Base-by-base conservation (phyloP, 2,329 filamentous ascomycete genomes). In the Mariannaea sp. region DNA sequence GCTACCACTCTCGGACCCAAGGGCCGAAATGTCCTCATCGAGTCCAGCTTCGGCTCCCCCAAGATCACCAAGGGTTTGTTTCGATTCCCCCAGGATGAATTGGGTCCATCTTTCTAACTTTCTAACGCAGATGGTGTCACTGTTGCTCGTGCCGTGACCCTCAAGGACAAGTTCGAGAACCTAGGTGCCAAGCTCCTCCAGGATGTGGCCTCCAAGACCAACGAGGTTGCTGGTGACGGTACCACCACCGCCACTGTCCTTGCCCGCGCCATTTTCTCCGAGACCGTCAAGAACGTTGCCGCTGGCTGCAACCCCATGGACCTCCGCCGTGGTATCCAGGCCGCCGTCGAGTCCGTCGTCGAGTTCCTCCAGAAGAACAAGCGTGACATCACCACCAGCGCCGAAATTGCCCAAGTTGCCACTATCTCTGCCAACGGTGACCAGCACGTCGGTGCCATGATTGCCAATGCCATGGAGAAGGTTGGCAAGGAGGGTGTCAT, bases 291-390 rank as follows among this genome's bases (percentile, higher is more conserved):
- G 88, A 99, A 99, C 75, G 94, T 99, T 62, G 94, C 94, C 64
- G 94, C 94, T 60, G 94, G 94, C 71, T 99, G 94, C 88, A 99
- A 99, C 82, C 94, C 94, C 65, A 97, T 99, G 94, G 94, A 99
- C 72, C 85, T 99, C 70, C 88, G 94, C 75, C 88, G 94, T 69
- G 94, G 94, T 76, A 97, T 94, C 70, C 94, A 99, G 82, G 90
- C 92, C 65, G 93, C 93, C 55, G 94, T 99, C 61, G 91, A 96
- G 62, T 87, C 92, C 57, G 94, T 97, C 52, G 92, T 99, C 67
- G 86, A 96, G 70, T 99, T 87, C 79, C 85, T 99, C 68, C 89
- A 92, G 80, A 84, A 88, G 75, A 94, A 99, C 85, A 97, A 96
- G 86, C 88, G 92, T 68, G 92, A 97, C 75, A 96, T 99, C 75